Conservation (phyloP, 2,329 filamentous ascomycete genomes). For the Amphichorda felina region DNA sequence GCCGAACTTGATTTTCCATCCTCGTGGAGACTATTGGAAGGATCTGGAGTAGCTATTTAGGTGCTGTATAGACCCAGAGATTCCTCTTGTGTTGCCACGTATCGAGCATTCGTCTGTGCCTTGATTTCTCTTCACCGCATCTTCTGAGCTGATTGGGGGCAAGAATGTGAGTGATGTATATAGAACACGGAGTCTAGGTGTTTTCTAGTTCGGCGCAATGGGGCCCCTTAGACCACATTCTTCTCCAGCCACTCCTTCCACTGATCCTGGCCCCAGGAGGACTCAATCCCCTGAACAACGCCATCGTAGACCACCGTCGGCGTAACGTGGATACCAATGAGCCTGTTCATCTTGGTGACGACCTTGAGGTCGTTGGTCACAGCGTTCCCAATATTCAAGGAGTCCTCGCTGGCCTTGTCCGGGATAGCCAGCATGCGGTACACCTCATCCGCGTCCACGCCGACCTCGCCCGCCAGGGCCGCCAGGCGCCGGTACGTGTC, state of each 20-base stretch:
- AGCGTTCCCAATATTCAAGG: conserved; percentile 66
- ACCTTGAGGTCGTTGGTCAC: conserved; percentile 81
- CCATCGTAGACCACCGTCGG: conserved; percentile 86
- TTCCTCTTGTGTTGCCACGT: too few relatives aligned
- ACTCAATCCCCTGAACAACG: conserved; percentile 66
- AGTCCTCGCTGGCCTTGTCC: conserved; percentile 52
- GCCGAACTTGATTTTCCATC: too few relatives aligned
- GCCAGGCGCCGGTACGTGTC: conserved; percentile 71
- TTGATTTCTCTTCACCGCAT: too few relatives aligned
- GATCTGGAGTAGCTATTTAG: too few relatives aligned
- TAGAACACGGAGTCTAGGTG: too few relatives aligned
- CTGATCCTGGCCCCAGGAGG: conserved; percentile 65
- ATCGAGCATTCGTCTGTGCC: too few relatives aligned
- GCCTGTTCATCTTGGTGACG: conserved; percentile 65
- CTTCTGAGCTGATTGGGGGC: too few relatives aligned
- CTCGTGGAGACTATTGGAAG: too few relatives aligned
- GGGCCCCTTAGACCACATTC: conserved; percentile 28
- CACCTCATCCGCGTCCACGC: conserved; percentile 59
- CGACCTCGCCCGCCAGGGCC: conserved; percentile 45
- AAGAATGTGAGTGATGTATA: too few relatives aligned
- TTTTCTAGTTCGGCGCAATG: background rate
- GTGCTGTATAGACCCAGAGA: too few relatives aligned
- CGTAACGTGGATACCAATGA: conserved; percentile 79
- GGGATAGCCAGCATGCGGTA: conserved; percentile 57
- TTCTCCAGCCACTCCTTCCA: conserved; percentile 75